Base-by-base conservation (phyloP, 108 stramenopile genomes). In the Nitzschia inconspicua region DNA sequence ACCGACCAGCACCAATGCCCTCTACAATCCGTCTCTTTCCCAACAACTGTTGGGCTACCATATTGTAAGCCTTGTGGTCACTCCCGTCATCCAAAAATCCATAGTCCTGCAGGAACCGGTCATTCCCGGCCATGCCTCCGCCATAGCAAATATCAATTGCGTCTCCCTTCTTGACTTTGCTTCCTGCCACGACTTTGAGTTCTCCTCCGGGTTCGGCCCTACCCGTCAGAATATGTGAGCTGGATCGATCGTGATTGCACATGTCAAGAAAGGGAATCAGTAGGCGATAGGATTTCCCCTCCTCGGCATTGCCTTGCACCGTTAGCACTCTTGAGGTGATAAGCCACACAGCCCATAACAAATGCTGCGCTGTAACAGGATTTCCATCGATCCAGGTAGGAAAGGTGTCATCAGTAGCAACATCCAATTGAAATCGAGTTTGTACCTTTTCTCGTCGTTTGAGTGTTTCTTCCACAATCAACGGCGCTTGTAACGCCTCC, bases 261-360 rank as follows among this genome's bases (percentile, higher is more conserved):
- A 90, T 90, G 58, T 90, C 89, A 36, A 90, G 69, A 13, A 86
- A 61, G 23, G 89, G 89, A 32, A 90, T 86, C 53, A 90, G 31
- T 0, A 90, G 60, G 29, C 85, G 76, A 57, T 79, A 72, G 10
- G 81, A 76, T 35, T 70, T 61, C 23, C 68, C 65, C n/a, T 64
- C 65, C 24, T 62, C 70, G 4, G 55, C 72, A 23, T 44, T 63
- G 4, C 82, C 83, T 58, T 80, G 77, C 1, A 90, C 85, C 8
- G 89, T 90, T 30, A 91, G 51, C 4, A 83, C 83, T 18, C 89
- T 70, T 0, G 77, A 79, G 4, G 85, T 87, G 23, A 87, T 70
- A 10, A 87, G n/a, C 82, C 85, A 87, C 19, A 77, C 68, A 8
- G 83, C 83, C 83, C 87, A 84, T 43, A 55, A 69, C 28, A 84